Evolutionary conservation across 2,329 filamentous ascomycete genomes (phyloP).

Genomic region (Calonectria hawksworthii): DNA sequence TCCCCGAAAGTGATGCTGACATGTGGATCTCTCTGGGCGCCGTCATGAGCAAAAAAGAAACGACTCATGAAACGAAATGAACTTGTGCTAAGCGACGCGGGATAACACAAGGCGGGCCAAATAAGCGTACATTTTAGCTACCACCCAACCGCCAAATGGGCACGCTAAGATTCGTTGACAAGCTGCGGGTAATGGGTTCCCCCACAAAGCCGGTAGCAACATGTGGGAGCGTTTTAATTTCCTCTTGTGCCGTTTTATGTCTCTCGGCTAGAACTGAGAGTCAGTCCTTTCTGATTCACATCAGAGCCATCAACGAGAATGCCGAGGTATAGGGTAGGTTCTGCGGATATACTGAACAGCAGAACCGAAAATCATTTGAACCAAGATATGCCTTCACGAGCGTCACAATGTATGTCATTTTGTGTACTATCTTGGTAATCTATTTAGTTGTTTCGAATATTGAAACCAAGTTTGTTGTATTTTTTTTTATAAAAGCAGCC

Average conservation of each 20-base stretch:
- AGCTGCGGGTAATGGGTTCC: not conserved
- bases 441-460: too few relatives aligned
- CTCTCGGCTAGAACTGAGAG: not conserved
- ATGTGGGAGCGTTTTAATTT: not conserved
- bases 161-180: not conserved
- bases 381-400: too few relatives aligned
- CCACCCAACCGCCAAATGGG: not conserved
- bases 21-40: not conserved
- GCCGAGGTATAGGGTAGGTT: not conserved
- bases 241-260: not conserved
- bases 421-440: too few relatives aligned
- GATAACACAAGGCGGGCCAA: not conserved
- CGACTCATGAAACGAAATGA: not conserved
- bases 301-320: not conserved
- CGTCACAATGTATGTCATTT: too few relatives aligned
- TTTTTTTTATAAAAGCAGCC: too few relatives aligned
- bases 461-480: too few relatives aligned
- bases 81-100: not conserved
- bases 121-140: not conserved
- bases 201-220: not conserved
- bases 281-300: not conserved
- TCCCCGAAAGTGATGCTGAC: not conserved
- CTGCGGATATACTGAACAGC: too few relatives aligned
- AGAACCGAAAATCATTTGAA: too few relatives aligned
- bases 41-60: not conserved